Conservation (phyloP, 495 filamentous ascomycete species). For the Xylaria flabelliformis region DNA sequence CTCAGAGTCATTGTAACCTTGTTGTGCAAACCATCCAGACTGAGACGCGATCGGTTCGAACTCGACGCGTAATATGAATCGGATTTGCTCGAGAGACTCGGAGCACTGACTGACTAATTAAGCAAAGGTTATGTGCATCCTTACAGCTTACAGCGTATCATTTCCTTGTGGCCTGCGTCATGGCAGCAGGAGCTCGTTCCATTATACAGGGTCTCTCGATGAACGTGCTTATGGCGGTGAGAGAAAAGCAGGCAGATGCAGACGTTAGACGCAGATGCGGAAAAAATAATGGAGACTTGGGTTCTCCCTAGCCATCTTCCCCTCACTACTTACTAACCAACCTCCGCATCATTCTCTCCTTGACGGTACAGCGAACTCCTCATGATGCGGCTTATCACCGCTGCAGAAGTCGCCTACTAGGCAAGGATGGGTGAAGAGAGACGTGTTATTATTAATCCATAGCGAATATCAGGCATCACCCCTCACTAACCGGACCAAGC, state of each 20-base stretch:
- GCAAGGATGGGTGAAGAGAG: not conserved
- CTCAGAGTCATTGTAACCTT: not conserved
- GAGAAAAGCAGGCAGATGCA: slow-evolving; percentile 17
- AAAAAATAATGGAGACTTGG: slow-evolving; percentile 14
- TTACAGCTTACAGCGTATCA: slow-evolving; percentile 1
- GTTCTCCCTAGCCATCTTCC: slow-evolving; percentile 12
- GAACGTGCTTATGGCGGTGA: slow-evolving; percentile 22
- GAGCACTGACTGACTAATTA: not conserved
- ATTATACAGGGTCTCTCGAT: slow-evolving; percentile 4
- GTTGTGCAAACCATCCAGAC: not conserved
- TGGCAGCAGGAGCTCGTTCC: slow-evolving; percentile 14
- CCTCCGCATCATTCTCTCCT: slow-evolving; percentile 16
- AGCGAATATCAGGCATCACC: slow-evolving; percentile 1
- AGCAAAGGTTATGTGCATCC: slow-evolving; percentile 1
- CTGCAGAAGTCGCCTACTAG: not conserved
- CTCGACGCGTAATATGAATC: slow-evolving; percentile 11
- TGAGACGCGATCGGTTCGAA: not conserved
- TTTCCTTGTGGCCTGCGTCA: slow-evolving; percentile 1
- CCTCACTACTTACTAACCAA: slow-evolving; percentile 12
- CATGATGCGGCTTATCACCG: not conserved
- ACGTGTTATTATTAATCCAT: slow-evolving; percentile 14
- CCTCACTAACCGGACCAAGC: slow-evolving; percentile 13
- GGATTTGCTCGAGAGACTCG: not conserved
- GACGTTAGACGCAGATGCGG: not conserved
- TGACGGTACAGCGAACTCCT: not conserved